phyloP scores from a whole-genome alignment of 768 basidiomycete species.

The Hortiboletus flavorubellus region DNA sequence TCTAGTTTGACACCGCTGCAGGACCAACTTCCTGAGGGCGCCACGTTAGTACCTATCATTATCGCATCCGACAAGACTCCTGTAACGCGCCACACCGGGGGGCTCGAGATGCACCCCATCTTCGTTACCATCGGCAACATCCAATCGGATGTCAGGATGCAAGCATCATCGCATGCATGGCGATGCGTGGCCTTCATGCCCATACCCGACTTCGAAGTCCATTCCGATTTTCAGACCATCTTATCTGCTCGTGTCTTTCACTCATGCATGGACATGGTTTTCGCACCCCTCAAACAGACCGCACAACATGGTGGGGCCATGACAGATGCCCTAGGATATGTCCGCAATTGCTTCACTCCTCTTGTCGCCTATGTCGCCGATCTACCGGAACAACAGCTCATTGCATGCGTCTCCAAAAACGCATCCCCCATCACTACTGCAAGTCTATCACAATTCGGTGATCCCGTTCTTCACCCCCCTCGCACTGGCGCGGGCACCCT shows the following conservation, averaged over 20 bases:
- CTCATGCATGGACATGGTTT: no score
- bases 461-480: neutral
- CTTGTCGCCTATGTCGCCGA: neutral
- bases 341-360: neutral
- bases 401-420: neutral
- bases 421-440: no score
- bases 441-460: neutral
- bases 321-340: conserved; percentile 20
- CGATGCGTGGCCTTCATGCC: no score
- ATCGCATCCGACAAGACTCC: neutral
- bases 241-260: no score
- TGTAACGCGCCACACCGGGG: neutral
- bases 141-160: neutral
- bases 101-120: neutral
- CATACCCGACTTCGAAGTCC: no score
- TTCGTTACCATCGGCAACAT: neutral
- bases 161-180: no score
- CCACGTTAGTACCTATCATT: neutral
- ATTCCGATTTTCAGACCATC: no score
- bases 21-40: neutral
- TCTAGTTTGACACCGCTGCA: neutral
- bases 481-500: no score
- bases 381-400: conserved; percentile 9
- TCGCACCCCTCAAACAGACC: no score
- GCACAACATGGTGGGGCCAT: conserved; percentile 4